Evolutionary conservation across 108 stramenopile genomes (phyloP), one percentile per base, ranked within the genome.

Genomic region (Parietichytrium sp.): DNA sequence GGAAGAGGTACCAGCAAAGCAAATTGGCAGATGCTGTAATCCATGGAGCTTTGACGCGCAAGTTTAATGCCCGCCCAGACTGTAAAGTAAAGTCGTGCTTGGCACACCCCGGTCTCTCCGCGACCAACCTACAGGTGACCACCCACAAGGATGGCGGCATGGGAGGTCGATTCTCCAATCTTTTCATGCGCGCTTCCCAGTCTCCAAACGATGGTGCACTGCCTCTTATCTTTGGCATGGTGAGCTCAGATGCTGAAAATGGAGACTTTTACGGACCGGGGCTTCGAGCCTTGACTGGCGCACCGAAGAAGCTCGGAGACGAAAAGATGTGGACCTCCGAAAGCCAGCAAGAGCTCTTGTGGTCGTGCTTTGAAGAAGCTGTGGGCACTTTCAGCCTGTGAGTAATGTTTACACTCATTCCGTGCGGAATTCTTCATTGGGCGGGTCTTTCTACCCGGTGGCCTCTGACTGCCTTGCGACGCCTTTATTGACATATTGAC

Each of bases 1-100:
- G 85, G 85, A 51, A 26, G 23, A 81, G 91, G 18, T 91, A 91
- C 80, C 80, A 84, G 47, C 61, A 72, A 42, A 72, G 38, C 3
- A 72, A 72, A 42, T 25, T 7, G 18, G 61, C 15, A n/a, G 61
- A 23, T 7, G 20, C 20, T 16, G 61, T 45, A 7, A 45, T 25
- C 45, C 16, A 33, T 33, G 36, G 45, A 13, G 61, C 33, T 2
- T 23, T 72, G 18, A 42, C 61, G 0, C 38, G 45, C 42, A 36
- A 45, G 13, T 45, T 72, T 16, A 8, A 1, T 6, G 61, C 18
- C n/a, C 20, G 20, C n/a, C 38, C 38, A 10, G 38, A 45, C 20
- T 29, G 27, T 7, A 72, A 72, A n/a, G 25, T 72, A 13, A 16
- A 23, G 2, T 16, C 15, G 6, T n/a, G 20, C 25, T 6, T 72